Evolutionary conservation across 2,329 filamentous ascomycete species (phyloP).

Genomic region (Talaromyces marneffei): DNA sequence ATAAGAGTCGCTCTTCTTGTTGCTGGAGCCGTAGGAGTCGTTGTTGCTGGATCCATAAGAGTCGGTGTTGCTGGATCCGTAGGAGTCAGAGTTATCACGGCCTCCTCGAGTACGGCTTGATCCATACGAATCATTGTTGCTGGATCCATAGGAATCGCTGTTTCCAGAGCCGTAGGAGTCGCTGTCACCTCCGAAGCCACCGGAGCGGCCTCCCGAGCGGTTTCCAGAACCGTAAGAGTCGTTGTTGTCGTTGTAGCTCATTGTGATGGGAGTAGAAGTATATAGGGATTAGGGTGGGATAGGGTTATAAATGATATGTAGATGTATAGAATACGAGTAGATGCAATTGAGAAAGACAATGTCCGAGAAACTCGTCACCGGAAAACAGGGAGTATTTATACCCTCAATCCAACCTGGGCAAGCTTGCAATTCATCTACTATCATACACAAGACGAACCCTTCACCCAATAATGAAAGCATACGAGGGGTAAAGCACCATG

Average conservation of each 20-base stretch:
- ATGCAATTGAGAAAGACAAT: neutral
- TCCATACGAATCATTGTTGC: neutral
- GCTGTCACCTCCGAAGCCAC: neutral
- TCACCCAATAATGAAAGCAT: constrained; percentile 1
- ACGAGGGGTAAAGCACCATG: constrained; percentile 5
- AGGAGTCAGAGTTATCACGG: neutral
- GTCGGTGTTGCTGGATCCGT: neutral
- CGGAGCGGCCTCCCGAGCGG: constrained; percentile 1
- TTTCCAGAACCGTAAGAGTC: constrained; percentile 2
- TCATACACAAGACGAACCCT: neutral
- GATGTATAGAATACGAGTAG: neutral
- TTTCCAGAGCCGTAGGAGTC: constrained; percentile 6
- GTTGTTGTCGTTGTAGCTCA: constrained; percentile 8
- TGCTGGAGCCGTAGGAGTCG: neutral
- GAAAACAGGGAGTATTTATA: neutral
- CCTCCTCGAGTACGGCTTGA: neutral
- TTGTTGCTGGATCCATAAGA: neutral
- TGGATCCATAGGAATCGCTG: constrained; percentile 1
- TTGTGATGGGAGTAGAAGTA: constrained; percentile 1
- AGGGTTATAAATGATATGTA: neutral
- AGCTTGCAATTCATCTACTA: neutral
- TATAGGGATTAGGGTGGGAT: neutral
- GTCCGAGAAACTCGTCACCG: neutral
- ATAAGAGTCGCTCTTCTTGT: neutral
- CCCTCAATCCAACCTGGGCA: neutral